phyloP scores from a whole-genome alignment of 768 basidiomycete genomes.

The Epithele typhae region DNA sequence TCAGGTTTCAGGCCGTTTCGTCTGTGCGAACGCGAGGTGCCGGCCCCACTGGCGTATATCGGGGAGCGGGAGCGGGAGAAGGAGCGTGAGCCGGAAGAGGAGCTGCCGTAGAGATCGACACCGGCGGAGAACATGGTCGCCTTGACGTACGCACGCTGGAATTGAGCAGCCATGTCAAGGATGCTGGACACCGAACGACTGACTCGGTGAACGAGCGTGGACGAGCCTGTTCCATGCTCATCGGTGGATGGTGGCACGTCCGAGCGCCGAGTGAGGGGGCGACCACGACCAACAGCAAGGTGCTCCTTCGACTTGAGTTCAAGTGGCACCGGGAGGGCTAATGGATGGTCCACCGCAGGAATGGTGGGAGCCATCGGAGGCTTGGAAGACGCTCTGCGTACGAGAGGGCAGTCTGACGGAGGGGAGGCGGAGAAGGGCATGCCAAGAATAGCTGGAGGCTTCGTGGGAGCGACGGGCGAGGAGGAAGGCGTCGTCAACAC shows the following conservation, averaged over 20 bases:
- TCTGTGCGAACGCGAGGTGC: constrained; percentile 1
- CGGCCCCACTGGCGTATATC: too few species aligned
- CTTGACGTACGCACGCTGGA: constrained; percentile 55
- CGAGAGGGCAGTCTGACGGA: constrained; percentile 1
- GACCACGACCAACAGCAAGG: constrained; percentile 9
- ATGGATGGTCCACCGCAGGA: constrained; percentile 10
- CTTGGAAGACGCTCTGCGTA: constrained; percentile 7
- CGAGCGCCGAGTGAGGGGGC: constrained; percentile 10
- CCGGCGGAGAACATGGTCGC: constrained; percentile 46
- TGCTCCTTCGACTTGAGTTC: constrained; percentile 3
- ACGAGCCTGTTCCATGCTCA: constrained; percentile 8
- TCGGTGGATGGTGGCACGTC: constrained; percentile 4
- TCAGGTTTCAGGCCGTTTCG: constrained; percentile 26
- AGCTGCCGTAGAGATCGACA: constrained; percentile 18
- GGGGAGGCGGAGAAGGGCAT: constrained; percentile 1
- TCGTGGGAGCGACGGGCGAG: constrained; percentile 24
- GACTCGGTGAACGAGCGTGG: constrained; percentile 25
- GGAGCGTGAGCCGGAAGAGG: constrained; percentile 20
- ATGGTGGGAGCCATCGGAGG: constrained; percentile 4
- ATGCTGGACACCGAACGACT: constrained; percentile 37
- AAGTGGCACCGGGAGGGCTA: constrained; percentile 6
- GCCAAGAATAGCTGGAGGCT: constrained; percentile 2
- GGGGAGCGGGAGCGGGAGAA: constrained; percentile 16
- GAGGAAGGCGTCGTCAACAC: constrained; percentile 31
- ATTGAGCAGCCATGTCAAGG: constrained; percentile 48